These are phyloP conservation scores for Inga leiocalycina DNA, from an alignment of 306 rosid species.

Conservation along the genomic window DNA sequence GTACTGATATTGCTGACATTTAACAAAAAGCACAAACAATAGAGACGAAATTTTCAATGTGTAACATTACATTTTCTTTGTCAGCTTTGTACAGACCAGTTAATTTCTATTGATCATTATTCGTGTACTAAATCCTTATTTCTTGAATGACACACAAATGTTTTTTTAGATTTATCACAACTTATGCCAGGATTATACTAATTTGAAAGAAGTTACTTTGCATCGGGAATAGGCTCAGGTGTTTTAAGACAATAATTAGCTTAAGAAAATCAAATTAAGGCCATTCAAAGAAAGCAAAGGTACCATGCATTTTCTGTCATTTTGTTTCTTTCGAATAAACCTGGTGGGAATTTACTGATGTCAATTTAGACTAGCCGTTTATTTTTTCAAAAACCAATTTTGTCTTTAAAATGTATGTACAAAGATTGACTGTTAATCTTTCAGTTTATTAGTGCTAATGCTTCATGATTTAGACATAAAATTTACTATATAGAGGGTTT, in stretches of 20 bases:
- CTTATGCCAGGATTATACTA: conserved; percentile 50
- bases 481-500: background rate
- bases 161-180: conserved; percentile 20
- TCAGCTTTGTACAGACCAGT: conserved; percentile 7
- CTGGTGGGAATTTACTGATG: background rate
- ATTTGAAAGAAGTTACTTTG: conserved; percentile 37
- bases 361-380: background rate
- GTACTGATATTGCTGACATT: too few relatives aligned
- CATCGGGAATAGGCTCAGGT: conserved; percentile 78
- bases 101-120: conserved; percentile 8
- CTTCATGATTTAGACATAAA: background rate
- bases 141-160: conserved; percentile 38
- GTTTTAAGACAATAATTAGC: conserved; percentile 64
- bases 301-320: conserved; percentile 36
- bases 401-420: background rate
- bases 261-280: conserved; percentile 61
- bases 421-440: too few relatives aligned
- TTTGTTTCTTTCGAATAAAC: background rate
- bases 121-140: conserved; percentile 9
- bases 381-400: conserved; percentile 11
- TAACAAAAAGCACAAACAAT: background rate
- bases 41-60: background rate
- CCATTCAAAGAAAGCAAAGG: conserved; percentile 70
- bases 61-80: background rate
- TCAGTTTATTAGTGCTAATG: background rate